Evolutionary conservation across 345 rosid genomes (phyloP).

Genomic region (Xanthoceras sorbifolium): DNA sequence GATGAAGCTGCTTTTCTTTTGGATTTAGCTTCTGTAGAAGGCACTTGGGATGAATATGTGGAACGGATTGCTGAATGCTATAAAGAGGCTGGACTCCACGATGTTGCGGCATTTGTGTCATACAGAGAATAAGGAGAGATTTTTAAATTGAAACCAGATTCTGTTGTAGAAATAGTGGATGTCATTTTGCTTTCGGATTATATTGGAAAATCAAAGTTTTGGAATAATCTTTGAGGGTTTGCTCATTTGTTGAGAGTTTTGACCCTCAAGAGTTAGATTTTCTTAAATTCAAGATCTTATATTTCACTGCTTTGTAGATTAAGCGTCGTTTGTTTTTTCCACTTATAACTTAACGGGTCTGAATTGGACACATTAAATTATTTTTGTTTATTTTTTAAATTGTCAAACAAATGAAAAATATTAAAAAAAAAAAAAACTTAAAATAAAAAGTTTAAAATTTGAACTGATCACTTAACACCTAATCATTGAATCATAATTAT

Average conservation of each 20-base stretch:
- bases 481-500: too few relatives aligned
- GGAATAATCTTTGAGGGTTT: background rate
- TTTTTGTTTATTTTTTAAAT: too few relatives aligned
- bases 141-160: background rate
- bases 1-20: slow-evolving; percentile 77
- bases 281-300: too few relatives aligned
- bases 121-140: slow-evolving; percentile 39
- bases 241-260: background rate
- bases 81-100: slow-evolving; percentile 65
- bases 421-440: too few relatives aligned
- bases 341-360: too few relatives aligned
- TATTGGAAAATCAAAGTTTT: background rate
- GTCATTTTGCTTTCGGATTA: background rate
- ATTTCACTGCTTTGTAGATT: too few relatives aligned
- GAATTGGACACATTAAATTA: too few relatives aligned
- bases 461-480: too few relatives aligned
- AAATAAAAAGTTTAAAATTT: too few relatives aligned
- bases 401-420: too few relatives aligned
- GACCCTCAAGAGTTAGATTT: background rate
- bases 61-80: slow-evolving; percentile 68
- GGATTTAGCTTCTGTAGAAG: slow-evolving; percentile 84
- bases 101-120: slow-evolving; percentile 56
- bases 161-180: background rate
- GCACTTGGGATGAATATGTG: slow-evolving; percentile 68
- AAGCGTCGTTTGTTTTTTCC: too few relatives aligned